Evolutionary conservation across 2,329 filamentous ascomycete genomes (phyloP).

Genomic region (Ploettnerulaceae sp.): DNA sequence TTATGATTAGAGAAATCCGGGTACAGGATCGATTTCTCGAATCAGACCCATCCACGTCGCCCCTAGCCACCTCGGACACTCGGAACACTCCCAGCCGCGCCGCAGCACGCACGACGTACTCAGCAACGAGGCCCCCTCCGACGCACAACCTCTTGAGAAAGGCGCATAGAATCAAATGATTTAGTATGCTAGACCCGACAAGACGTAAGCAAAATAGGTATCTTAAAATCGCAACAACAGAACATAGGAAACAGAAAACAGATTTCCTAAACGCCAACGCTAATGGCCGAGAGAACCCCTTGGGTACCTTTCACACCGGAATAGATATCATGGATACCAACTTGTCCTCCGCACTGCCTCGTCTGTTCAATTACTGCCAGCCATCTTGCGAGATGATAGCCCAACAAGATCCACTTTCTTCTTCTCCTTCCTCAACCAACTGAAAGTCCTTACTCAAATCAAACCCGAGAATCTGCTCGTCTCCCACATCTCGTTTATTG

Average conservation of each 20-base stretch:
- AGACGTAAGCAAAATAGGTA: conserved; percentile 6
- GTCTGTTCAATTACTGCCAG: background rate
- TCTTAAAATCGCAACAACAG: background rate
- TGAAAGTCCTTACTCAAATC: background rate
- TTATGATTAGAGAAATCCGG: conserved; percentile 5
- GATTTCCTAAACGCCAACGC: conserved; percentile 5
- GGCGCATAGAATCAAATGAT: background rate
- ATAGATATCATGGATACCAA: conserved; percentile 1
- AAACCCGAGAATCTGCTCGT: background rate
- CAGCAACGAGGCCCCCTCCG: no score
- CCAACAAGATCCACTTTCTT: background rate
- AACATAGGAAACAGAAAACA: conserved; percentile 1
- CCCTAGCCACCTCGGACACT: no score
- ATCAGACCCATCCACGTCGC: no score
- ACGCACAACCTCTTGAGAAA: background rate
- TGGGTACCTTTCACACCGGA: background rate
- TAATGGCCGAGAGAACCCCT: conserved; percentile 5
- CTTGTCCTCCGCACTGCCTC: background rate
- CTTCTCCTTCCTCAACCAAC: background rate
- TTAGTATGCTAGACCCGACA: background rate
- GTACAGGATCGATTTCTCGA: conserved; percentile 3
- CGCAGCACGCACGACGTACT: no score
- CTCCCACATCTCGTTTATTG: background rate
- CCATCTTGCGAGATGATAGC: background rate
- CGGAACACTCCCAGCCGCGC: no score